Evolutionary conservation across 768 basidiomycete species (phyloP), one percentile per base, ranked within the genome.

Genomic region (Kondoa malvinella): DNA sequence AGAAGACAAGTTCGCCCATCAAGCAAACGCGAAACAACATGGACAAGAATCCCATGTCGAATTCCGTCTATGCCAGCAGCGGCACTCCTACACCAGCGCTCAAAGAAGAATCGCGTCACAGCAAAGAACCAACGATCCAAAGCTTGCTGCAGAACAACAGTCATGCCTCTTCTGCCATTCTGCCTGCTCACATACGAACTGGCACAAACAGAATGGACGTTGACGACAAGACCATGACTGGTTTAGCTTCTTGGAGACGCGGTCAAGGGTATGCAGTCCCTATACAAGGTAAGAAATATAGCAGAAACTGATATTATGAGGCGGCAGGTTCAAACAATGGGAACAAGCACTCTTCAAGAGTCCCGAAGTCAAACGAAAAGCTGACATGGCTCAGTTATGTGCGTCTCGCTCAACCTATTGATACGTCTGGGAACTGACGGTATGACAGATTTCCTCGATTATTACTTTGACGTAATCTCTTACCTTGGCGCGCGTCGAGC

Each of bases 331-430:
- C 30, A 69, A 88, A 76, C 77, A 85, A 25, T 91, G 91, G 90
- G 92, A 99, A 78, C 83, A 82, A 71, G 86, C 90, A 72, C 80
- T 95, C 34, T 75, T 95, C 58, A 86, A 88, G 50, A 91, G 84
- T 69, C 77, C 85, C 16, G 95, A 97, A 77, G 87, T 96, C 65
- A 89, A 84, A 77, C 83, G 95, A 66, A 97, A 99, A 77, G 88
- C 94, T 1, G 96, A 92, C 1, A 90, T 99, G 12, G 92, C 92
- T 25, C 95, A 99, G 75, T 84, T 99, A 59, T 99, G 92, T 92
- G 76, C 71, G 78, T 72, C 1, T n/a, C n/a, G n/a, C n/a, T n/a
- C n/a, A n/a, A n/a, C n/a, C n/a, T n/a, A n/a, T n/a, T n/a, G n/a
- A n/a, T n/a, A n/a, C n/a, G n/a, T n/a, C n/a, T n/a, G n/a, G n/a